Evolutionary conservation across 2,329 filamentous ascomycete species (phyloP), one percentile per base, ranked within the genome.

Genomic region (Elsinoe batatas): DNA sequence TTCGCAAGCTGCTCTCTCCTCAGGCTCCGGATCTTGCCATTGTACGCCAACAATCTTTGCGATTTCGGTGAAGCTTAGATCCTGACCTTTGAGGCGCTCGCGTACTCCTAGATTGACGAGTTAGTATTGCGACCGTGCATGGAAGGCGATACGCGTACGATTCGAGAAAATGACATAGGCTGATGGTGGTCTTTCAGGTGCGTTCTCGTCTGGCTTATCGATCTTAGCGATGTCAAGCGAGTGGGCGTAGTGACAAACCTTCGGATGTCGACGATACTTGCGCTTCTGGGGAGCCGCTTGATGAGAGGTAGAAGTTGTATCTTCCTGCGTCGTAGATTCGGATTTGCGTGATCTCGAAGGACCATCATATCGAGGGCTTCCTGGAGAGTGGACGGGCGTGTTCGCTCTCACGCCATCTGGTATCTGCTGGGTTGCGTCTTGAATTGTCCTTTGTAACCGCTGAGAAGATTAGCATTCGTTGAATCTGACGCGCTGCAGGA

Each of bases 101-200:
- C 88, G 81, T 70, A 89, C 85, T 69, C 86, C 84, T 87, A 11
- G 20, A 5, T 3, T 22, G 20, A 26, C 40, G 61, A 0, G 18
- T 15, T 4, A 33, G 26, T 43, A 8, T 7, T 33, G 47, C 53
- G 6, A 33, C 26, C 1, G 37, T 12, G 20, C 13, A 8, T 11
- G 11, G 8, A 30, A 30, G 5, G 35, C 51, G 33, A 42, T 7
- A 5, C 32, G 76, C 84, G 73, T 69, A 88, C 85, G 87, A 63
- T 91, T 91, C 0, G 88, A 91, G 65, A 93, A 93, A 13, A 91
- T 79, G 11, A 91, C 88, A 70, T 91, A 91, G 50, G 87, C 88
- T 3, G 87, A 91, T 0, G 87, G 85, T 1, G 88, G 86, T 20
- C 87, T 77, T 64, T 91, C 87, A 1, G 88, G 88, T 0, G 87